Conservation (phyloP, 345 rosid genomes). For the Erucastrum elatum region DNA sequence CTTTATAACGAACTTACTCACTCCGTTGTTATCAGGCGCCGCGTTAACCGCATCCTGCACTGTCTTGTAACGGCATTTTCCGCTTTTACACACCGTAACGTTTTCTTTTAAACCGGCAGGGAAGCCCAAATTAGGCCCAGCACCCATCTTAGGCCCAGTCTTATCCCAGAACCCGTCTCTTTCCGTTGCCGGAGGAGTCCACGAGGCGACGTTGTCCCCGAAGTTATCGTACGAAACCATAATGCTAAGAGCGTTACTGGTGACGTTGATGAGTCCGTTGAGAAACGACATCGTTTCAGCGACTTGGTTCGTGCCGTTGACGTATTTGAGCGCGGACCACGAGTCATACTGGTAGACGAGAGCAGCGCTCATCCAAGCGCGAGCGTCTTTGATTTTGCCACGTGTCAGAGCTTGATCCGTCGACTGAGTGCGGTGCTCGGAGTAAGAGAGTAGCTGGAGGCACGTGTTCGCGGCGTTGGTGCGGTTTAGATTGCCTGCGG, state of each 20-base stretch:
- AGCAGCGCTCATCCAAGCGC: slow-evolving; percentile 85
- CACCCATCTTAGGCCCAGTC: slow-evolving; percentile 25
- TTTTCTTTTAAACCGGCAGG: slow-evolving; percentile 52
- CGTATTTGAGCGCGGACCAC: slow-evolving; percentile 69
- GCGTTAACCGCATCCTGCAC: slow-evolving; percentile 84
- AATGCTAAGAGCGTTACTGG: slow-evolving; percentile 81
- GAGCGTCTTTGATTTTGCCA: slow-evolving; percentile 61
- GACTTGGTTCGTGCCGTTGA: slow-evolving; percentile 57
- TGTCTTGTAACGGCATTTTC: slow-evolving; percentile 48
- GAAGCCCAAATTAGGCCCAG: slow-evolving; percentile 39
- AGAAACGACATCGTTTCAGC: slow-evolving; percentile 67
- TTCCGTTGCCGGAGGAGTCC: slow-evolving; percentile 76
- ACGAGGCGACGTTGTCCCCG: slow-evolving; percentile 47
- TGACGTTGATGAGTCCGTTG: slow-evolving; percentile 43
- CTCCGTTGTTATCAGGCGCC: slow-evolving; percentile 56
- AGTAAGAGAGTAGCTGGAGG: slow-evolving; percentile 52
- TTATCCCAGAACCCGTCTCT: slow-evolving; percentile 71
- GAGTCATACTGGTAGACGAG: slow-evolving; percentile 72
- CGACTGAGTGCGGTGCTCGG: slow-evolving; percentile 50
- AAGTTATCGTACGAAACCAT: slow-evolving; percentile 56
- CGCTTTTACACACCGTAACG: slow-evolving; percentile 71
- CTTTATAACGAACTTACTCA: slow-evolving; percentile 52
- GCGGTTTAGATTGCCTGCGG: slow-evolving; percentile 59
- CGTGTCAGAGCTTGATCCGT: slow-evolving; percentile 47
- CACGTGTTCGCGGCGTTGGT: slow-evolving; percentile 64